A percentile compares a stretch with the other conserved stretches of the same genome.
Evolutionary conservation across 2,329 filamentous ascomycete species (phyloP).

Genomic region (Curvularia sp.): DNA sequence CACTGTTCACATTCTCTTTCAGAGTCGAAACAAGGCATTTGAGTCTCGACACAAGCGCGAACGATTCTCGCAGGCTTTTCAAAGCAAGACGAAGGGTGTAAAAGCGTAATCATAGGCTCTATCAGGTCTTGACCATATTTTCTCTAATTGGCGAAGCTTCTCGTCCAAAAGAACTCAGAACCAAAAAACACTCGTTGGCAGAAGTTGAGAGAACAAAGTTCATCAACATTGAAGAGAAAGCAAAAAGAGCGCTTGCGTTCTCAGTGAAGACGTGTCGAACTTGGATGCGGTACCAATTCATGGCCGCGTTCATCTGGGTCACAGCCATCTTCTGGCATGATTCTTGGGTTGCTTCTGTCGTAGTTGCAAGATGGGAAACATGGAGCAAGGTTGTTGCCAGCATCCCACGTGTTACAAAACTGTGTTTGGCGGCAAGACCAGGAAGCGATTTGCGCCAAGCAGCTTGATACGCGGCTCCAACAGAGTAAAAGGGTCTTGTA

Average conservation of each 20-base stretch:
- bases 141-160: slow-evolving; percentile 29
- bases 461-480: slow-evolving; percentile 7
- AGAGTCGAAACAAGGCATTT: slow-evolving; percentile 9
- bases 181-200: slow-evolving; percentile 25
- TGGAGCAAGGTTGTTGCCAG: slow-evolving; percentile 56
- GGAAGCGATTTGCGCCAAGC: slow-evolving; percentile 39
- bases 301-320: slow-evolving; percentile 31
- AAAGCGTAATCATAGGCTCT: slow-evolving; percentile 36
- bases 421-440: slow-evolving; percentile 46
- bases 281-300: slow-evolving; percentile 31
- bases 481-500: background rate
- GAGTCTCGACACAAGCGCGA: slow-evolving; percentile 35
- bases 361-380: slow-evolving; percentile 43
- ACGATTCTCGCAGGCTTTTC: slow-evolving; percentile 28
- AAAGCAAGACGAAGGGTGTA: slow-evolving; percentile 27
- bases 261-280: slow-evolving; percentile 45
- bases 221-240: slow-evolving; percentile 27
- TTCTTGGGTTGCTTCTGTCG: slow-evolving; percentile 17
- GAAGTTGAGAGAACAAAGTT: slow-evolving; percentile 26
- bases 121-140: slow-evolving; percentile 32
- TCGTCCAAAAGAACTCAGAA: slow-evolving; percentile 8
- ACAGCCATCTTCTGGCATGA: slow-evolving; percentile 29
- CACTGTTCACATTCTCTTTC: background rate
- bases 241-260: slow-evolving; percentile 53
- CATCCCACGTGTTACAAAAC: slow-evolving; percentile 54